Base-by-base conservation (phyloP, 2,329 filamentous ascomycete genomes). In the Bipolaris bicolor region DNA sequence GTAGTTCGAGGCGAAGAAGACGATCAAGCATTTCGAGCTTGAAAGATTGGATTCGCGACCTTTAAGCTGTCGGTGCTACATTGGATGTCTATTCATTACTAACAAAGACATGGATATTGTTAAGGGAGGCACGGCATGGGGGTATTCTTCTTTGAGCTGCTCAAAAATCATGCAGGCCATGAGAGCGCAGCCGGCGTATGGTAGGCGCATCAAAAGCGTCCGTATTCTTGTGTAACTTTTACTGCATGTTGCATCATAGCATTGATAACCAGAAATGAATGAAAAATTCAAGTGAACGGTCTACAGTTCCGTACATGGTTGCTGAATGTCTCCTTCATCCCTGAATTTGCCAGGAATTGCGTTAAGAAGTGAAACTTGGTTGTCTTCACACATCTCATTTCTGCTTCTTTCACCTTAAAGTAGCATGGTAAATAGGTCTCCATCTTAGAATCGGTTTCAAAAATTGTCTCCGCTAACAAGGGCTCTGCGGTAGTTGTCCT, bases 1-100 rank as follows among this genome's bases (percentile, higher is more conserved):
- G 49, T 10, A 48, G 44, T 5, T 41, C 43, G 6, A 54, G 54
- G 18, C 31, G 57, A 26, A 57, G 60, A 20, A 15, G 60, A 16
- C 18, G 60, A 10, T 60, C 57, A 2, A 60, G 56, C 33, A 62
- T 62, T 34, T 49, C 60, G n/a, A 60, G 53, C 16, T 13, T 62
- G 34, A 62, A 62, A 22, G 60, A 62, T 18, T 62, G 60, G 60
- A 60, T 62, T 41, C 51, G 54, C 7, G 53, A 57, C 4, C 55
- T 48, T 20, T 62, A 62, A 24, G 33, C 7, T 13, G 18, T 4
- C 26, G 9, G 10, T 20, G 9, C 29, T n/a, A 15, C 3, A 1
- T 3, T 1, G n/a, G n/a, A 10, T 11, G 7, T 24, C 22, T 31
- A 10, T 29, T n/a, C 16, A 13, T 18, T 31, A 10, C 18, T n/a